Percentiles rank a stretch among this genome's conserved stretches.
Conservation (phyloP, 169 alveolate species). For the Plasmodium knowlesi region DNA sequence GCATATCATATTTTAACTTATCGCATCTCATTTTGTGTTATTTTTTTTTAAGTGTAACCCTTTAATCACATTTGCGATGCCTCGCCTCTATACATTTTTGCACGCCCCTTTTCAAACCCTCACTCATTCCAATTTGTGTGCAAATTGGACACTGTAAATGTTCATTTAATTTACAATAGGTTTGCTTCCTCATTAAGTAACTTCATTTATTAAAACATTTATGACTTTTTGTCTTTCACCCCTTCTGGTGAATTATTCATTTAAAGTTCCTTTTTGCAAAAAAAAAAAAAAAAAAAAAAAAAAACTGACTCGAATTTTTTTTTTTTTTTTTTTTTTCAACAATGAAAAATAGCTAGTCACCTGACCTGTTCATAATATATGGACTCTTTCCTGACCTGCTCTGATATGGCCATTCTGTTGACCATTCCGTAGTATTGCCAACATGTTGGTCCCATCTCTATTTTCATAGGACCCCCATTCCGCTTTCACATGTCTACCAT, state of each 20-base stretch:
- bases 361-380: constrained; percentile 17
- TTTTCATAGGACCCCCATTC: not conserved
- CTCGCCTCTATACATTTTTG: not conserved
- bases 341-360: constrained; percentile 5
- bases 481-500: not conserved
- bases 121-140: not conserved
- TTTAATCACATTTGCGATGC: not conserved
- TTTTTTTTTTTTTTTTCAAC: not conserved
- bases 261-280: not conserved
- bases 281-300: not conserved
- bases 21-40: not conserved
- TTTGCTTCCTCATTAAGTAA: not conserved
- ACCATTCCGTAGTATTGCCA: not conserved
- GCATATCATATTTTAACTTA: not conserved
- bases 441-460: not conserved
- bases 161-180: not conserved
- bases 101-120: not conserved
- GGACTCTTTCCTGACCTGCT: not conserved
- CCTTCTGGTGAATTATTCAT: not conserved
- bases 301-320: not conserved
- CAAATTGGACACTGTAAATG: constrained; percentile 3
- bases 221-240: not conserved
- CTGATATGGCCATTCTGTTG: not conserved
- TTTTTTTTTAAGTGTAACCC: not conserved
- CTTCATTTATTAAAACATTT: not conserved